Conservation (phyloP, 441 rosid genomes). For the Flueggea neowawraea region DNA sequence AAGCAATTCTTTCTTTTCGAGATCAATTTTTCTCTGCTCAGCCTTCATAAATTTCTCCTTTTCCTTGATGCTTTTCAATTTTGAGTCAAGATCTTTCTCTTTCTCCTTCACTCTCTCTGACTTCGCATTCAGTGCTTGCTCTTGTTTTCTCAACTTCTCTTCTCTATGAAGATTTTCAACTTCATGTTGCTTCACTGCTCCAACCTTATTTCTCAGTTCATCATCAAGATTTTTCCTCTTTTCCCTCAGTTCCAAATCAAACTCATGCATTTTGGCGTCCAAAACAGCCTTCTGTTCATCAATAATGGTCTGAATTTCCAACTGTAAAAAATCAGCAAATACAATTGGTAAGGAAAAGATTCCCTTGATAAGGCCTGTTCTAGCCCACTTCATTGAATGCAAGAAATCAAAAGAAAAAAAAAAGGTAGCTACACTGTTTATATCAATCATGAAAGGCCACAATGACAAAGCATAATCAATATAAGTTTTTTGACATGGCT, state of each 20-base stretch:
- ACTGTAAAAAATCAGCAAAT: constrained; percentile 33
- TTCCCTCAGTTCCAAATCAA: constrained; percentile 55
- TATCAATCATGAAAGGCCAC: too few relatives aligned
- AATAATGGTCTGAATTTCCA: constrained; percentile 58
- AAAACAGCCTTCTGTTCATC: constrained; percentile 57
- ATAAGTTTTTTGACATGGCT: too few relatives aligned
- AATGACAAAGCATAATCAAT: too few relatives aligned
- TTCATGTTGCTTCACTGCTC: constrained; percentile 42
- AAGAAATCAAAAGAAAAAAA: too few relatives aligned
- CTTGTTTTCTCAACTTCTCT: constrained; percentile 61
- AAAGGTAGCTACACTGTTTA: too few relatives aligned
- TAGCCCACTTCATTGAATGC: too few relatives aligned
- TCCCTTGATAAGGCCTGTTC: not conserved
- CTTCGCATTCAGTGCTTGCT: constrained; percentile 50
- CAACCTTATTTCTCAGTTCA: constrained; percentile 48
- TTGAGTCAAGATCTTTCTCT: constrained; percentile 64
- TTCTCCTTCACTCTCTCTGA: constrained; percentile 63
- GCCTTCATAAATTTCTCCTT: constrained; percentile 50
- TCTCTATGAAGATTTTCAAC: constrained; percentile 47
- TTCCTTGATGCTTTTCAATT: constrained; percentile 49
- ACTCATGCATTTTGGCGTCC: constrained; percentile 48
- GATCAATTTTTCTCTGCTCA: constrained; percentile 58
- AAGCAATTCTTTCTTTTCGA: constrained; percentile 48
- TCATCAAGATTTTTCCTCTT: constrained; percentile 53
- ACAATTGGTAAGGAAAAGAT: constrained; percentile 6